Conservation (phyloP, 371 early-diverging fungal species). For the Rhizomucor miehei region DNA sequence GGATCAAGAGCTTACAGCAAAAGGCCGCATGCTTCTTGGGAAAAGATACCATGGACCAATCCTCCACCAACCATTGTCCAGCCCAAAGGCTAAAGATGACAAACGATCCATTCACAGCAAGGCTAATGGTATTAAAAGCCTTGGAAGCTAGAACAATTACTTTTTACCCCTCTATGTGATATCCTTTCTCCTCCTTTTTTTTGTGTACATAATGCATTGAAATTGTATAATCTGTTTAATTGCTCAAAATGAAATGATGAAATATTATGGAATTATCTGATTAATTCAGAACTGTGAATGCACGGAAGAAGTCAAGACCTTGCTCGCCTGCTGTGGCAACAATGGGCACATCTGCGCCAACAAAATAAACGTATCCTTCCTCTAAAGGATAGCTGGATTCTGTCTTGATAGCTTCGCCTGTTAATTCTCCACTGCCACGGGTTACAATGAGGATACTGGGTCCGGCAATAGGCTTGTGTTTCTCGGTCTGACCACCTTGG, state of each 20-base stretch:
- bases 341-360: slow-evolving; percentile 58
- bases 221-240: too few species aligned
- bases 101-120: not conserved
- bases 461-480: slow-evolving; percentile 61
- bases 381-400: slow-evolving; percentile 23
- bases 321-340: slow-evolving; percentile 37
- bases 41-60: slow-evolving; percentile 19
- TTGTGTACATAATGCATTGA: too few species aligned
- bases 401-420: slow-evolving; percentile 20
- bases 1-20: slow-evolving; percentile 17
- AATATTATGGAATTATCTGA: not conserved
- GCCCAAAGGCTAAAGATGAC: not conserved
- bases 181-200: not conserved
- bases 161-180: not conserved
- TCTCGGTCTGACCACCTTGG: slow-evolving; percentile 43
- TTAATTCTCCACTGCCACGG: slow-evolving; percentile 50
- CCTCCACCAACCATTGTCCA: not conserved
- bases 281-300: slow-evolving; percentile 46
- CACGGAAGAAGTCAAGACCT: slow-evolving; percentile 62
- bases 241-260: slow-evolving; percentile 1
- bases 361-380: slow-evolving; percentile 65
- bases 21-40: slow-evolving; percentile 21
- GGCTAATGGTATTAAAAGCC: not conserved
- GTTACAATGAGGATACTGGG: slow-evolving; percentile 87
- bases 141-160: not conserved